Evolutionary conservation across 2,329 filamentous ascomycete species (phyloP), one percentile per base, ranked within the genome.

Genomic region (Colletotrichum tropicicola): DNA sequence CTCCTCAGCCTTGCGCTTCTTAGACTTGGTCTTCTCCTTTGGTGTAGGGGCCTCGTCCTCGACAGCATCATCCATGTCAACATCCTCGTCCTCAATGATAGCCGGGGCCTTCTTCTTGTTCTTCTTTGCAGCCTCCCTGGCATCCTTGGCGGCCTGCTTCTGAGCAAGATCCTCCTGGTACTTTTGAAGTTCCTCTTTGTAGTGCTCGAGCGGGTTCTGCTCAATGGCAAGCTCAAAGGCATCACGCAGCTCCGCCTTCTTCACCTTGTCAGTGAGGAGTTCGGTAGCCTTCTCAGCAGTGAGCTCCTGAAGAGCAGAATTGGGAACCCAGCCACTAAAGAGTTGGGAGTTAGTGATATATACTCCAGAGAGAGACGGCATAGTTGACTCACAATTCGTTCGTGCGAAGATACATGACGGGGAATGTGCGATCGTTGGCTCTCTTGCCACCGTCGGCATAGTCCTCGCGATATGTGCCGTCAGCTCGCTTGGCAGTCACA

Each of bases 341-440:
- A 15, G 8, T 37, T 8, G 10, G 15, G 8, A 10, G 47, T 66
- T 27, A 61, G 62, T 39, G 12, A 25, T 17, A 15, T 15, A 32
- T 41, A 25, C 19, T 25, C n/a, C 19, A 47, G 44, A 49, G 44
- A 28, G 30, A 23, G 32, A 27, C n/a, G 54, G 21, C 25, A 37
- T 27, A 25, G 27, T 43, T 10, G 13, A 89, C 95, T 88, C 82
- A 99, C 96, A 99, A 98, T 85, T 98, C 95, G 73, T 98, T 98
- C 37, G 94, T 97, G 68, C 89, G 85, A 53, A 98, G 82, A 77
- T 97, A 98, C 95, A 98, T 98, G 74, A 98, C 90, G 5, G 95
- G 93, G 76, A 94, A 98, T 28, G 92, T 94, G 68, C 95, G 88
- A 78, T 98, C 94, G 67, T 90, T 88, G 43, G 87, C 89, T 70